These are phyloP conservation scores for Coemansia sp. DNA, from an alignment of 192 early-diverging fungal genomes.

Conservation along the genomic window DNA sequence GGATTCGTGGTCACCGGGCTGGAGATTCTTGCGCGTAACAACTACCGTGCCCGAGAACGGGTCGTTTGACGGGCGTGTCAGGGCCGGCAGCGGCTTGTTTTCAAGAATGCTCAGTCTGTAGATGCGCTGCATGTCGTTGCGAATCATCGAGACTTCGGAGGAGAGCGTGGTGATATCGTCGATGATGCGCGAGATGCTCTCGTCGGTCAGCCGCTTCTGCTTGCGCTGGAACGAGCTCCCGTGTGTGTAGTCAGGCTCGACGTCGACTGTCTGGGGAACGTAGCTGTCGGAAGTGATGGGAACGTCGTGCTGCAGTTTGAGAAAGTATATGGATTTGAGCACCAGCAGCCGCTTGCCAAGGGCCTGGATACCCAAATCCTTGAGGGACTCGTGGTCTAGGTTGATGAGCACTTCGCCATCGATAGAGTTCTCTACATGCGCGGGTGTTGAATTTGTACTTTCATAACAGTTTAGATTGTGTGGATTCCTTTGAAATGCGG, in stretches of 20 bases:
- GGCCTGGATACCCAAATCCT: slow-evolving; percentile 80
- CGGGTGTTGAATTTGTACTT: neutral
- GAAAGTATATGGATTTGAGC: slow-evolving; percentile 84
- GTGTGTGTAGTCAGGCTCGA: slow-evolving; percentile 49
- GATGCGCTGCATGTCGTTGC: slow-evolving; percentile 52
- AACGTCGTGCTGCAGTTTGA: slow-evolving; percentile 76
- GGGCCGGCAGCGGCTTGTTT: slow-evolving; percentile 52
- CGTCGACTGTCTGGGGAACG: slow-evolving; percentile 66
- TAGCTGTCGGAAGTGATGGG: slow-evolving; percentile 83
- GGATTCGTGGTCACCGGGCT: slow-evolving; percentile 21
- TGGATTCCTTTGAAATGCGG: neutral
- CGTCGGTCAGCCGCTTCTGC: slow-evolving; percentile 45
- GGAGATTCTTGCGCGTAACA: slow-evolving; percentile 29
- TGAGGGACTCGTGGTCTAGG: slow-evolving; percentile 88
- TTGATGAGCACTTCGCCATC: slow-evolving; percentile 84
- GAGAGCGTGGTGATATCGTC: slow-evolving; percentile 46
- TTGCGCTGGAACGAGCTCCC: slow-evolving; percentile 48
- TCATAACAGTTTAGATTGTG: neutral
- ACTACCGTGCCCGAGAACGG: slow-evolving; percentile 34
- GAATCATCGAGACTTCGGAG: slow-evolving; percentile 36
- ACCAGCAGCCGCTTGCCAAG: slow-evolving; percentile 86
- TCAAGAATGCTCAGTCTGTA: slow-evolving; percentile 47
- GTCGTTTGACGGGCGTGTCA: slow-evolving; percentile 26
- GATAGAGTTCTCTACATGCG: slow-evolving; percentile 75
- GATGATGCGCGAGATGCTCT: slow-evolving; percentile 42